Conservation (phyloP, 2,329 filamentous ascomycete genomes). For the Cladophialophora carrionii region DNA sequence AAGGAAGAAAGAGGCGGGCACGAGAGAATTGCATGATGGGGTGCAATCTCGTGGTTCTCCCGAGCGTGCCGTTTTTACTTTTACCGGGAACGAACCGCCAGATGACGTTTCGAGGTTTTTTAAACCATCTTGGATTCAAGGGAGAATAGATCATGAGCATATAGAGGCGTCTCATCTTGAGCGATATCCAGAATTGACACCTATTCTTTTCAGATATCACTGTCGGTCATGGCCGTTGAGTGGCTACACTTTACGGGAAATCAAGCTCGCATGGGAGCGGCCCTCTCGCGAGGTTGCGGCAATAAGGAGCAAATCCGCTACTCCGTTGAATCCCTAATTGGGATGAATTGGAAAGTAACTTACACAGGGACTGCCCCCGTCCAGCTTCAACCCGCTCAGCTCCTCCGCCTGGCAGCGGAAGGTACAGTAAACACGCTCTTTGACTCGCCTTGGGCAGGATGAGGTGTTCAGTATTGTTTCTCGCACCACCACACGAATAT, state of each 20-base stretch:
- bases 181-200: background rate
- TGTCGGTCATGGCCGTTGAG: background rate
- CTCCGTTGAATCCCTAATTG: background rate
- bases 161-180: background rate
- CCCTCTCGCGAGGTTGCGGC: background rate
- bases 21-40: slow-evolving; percentile 25
- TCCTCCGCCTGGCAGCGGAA: background rate
- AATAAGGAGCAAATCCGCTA: background rate
- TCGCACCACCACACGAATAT: background rate
- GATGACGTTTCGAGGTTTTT: background rate
- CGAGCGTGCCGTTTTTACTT: background rate
- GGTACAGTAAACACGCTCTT: background rate
- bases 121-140: background rate
- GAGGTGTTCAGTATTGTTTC: background rate
- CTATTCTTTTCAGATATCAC: background rate
- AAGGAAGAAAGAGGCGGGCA: slow-evolving; percentile 27
- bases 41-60: background rate
- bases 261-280: background rate
- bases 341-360: background rate
- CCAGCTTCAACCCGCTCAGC: background rate
- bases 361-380: background rate
- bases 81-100: background rate
- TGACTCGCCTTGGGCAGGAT: background rate
- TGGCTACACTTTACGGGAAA: background rate
- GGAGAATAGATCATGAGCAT: background rate